These are phyloP conservation scores for Camelina neglecta DNA, from an alignment of 345 rosid species.

Conservation along the genomic window DNA sequence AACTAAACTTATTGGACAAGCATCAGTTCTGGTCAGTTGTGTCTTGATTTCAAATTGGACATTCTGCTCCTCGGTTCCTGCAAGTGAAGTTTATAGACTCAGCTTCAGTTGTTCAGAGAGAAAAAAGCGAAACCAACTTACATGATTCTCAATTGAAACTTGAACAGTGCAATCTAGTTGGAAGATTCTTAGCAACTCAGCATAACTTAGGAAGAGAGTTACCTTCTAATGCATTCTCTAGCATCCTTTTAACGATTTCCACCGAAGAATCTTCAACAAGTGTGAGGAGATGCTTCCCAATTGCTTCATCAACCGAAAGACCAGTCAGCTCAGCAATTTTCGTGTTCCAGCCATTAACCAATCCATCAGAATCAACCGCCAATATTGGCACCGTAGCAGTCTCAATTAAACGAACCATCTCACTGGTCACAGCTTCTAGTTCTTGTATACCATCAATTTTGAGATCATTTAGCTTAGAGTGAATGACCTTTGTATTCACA, in stretches of 20 bases:
- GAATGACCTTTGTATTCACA: conserved; percentile 53
- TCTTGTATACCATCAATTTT: conserved; percentile 83
- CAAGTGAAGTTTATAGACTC: neutral
- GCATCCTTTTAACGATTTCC: conserved; percentile 65
- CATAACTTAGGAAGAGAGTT: conserved; percentile 37
- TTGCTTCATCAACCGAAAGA: conserved; percentile 80
- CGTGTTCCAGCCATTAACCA: conserved; percentile 92
- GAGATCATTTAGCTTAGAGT: conserved; percentile 73
- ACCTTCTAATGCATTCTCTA: conserved; percentile 84
- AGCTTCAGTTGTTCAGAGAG: neutral
- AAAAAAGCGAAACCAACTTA: neutral
- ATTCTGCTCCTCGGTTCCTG: conserved; percentile 90
- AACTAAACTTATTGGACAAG: conserved; percentile 79
- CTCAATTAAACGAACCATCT: conserved; percentile 95
- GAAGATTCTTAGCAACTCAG: conserved; percentile 14
- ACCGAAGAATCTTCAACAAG: conserved; percentile 86
- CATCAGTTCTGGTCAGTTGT: conserved; percentile 58
- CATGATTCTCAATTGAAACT: neutral
- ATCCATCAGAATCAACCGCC: conserved; percentile 89
- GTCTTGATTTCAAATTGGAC: conserved; percentile 89
- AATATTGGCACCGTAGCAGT: conserved; percentile 90
- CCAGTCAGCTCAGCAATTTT: conserved; percentile 89
- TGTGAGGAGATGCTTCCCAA: conserved; percentile 80
- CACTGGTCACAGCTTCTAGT: conserved; percentile 92
- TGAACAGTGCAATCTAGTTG: neutral